These are phyloP conservation scores for sorghum (Sorghum bicolor) DNA, from an alignment of 176 grass and related monocot species.

Conservation along the genomic window DNA sequence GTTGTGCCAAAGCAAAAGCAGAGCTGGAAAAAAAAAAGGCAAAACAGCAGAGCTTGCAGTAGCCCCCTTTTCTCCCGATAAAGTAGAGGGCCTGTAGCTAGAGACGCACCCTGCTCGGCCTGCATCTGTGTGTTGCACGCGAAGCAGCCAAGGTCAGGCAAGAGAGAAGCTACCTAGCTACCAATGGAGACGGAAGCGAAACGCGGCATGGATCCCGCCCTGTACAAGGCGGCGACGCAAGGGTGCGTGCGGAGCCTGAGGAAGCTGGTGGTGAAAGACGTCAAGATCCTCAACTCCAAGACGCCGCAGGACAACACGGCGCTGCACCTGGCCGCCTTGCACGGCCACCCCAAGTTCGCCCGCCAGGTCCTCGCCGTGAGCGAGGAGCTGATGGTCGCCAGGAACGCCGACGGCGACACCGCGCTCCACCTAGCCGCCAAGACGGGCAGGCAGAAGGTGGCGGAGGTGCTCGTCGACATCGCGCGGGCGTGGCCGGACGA, in stretches of 20 bases:
- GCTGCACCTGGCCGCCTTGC: conserved; percentile 55
- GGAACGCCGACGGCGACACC: conserved; percentile 55
- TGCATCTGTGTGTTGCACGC: background rate
- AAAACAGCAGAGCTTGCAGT: too few relatives aligned
- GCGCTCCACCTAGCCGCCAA: conserved; percentile 60
- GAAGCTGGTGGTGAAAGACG: background rate
- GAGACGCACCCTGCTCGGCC: background rate
- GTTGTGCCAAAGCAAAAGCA: background rate
- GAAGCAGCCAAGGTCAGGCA: background rate
- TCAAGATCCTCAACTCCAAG: conserved; percentile 23
- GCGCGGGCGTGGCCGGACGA: background rate
- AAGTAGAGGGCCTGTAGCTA: background rate
- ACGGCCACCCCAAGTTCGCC: conserved; percentile 34
- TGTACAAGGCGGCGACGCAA: conserved; percentile 51
- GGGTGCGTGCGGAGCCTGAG: conserved; percentile 20
- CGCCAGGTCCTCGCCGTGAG: background rate
- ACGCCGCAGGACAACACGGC: conserved; percentile 55
- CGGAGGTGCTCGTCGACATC: background rate
- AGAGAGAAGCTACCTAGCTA: background rate
- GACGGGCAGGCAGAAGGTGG: conserved; percentile 34
- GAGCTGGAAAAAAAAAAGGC: too few relatives aligned
- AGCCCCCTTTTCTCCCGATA: background rate
- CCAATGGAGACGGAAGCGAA: background rate
- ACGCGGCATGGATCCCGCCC: conserved; percentile 43
- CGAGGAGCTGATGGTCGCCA: conserved; percentile 17